Percentiles rank a stretch among this genome's conserved stretches.
Conservation (phyloP, 495 filamentous ascomycete genomes). For the Lophiostoma macrostomum region DNA sequence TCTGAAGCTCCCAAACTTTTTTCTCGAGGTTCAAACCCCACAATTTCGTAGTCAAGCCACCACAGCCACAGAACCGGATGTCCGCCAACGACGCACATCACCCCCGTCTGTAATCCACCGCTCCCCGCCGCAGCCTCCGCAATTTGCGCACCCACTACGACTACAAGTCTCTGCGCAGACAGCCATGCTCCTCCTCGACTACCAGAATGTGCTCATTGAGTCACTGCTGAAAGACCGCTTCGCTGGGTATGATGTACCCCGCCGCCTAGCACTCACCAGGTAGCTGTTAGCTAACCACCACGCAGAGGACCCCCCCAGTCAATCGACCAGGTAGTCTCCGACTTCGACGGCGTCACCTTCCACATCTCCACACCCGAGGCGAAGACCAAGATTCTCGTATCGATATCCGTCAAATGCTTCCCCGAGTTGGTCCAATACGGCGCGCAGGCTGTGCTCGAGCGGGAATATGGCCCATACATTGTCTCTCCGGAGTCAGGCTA, state of each 20-base stretch:
- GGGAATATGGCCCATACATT: slow-evolving; percentile 92
- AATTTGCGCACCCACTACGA: background rate
- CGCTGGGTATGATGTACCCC: slow-evolving; percentile 61
- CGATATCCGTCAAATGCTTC: slow-evolving; percentile 91
- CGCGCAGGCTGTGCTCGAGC: slow-evolving; percentile 81
- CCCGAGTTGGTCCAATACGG: slow-evolving; percentile 88
- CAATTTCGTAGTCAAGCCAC: slow-evolving; percentile 10
- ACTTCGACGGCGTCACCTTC: slow-evolving; percentile 97
- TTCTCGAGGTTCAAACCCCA: slow-evolving; percentile 11
- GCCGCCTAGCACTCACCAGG: slow-evolving; percentile 18
- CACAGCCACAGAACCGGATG: slow-evolving; percentile 7
- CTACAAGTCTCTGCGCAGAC: background rate
- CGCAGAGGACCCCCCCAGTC: slow-evolving; percentile 72
- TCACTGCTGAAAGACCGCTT: slow-evolving; percentile 93
- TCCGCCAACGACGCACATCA: too few species aligned
- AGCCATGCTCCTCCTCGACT: slow-evolving; percentile 94
- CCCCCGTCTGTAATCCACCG: background rate
- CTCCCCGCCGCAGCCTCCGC: slow-evolving; percentile 4
- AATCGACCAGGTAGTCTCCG: slow-evolving; percentile 95
- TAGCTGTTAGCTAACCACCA: slow-evolving; percentile 15
- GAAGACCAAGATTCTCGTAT: slow-evolving; percentile 89
- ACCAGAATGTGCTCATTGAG: slow-evolving; percentile 97
- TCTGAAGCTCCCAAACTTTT: slow-evolving; percentile 30
- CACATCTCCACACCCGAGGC: slow-evolving; percentile 93
- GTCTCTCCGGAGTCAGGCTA: slow-evolving; percentile 83